Conservation (phyloP, 83 land plant species). For the Isoetes engelmannii region DNA sequence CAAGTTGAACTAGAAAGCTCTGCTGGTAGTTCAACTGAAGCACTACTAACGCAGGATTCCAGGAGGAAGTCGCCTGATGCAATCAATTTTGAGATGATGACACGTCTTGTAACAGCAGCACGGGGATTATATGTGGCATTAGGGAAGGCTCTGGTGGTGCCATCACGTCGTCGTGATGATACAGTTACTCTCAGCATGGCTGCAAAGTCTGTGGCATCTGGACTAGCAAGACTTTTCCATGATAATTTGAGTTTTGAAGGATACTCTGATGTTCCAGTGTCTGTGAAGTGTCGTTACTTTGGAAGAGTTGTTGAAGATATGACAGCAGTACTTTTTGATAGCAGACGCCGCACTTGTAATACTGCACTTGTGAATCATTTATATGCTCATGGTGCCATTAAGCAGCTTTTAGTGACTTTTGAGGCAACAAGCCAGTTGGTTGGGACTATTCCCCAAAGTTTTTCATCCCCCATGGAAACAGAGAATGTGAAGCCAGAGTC, state of each 20-base stretch:
- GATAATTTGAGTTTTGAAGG: constrained; percentile 76
- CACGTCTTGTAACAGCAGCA: constrained; percentile 64
- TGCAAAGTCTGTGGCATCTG: constrained; percentile 62
- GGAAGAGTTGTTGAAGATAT: constrained; percentile 89
- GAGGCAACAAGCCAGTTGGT: constrained; percentile 91
- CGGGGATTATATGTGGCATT: constrained; percentile 78
- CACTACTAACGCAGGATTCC: constrained; percentile 32
- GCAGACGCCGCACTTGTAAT: constrained; percentile 76
- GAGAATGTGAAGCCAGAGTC: constrained; percentile 47
- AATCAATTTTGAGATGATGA: constrained; percentile 77
- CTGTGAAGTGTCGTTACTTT: constrained; percentile 82
- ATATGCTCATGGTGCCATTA: constrained; percentile 69
- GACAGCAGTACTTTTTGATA: constrained; percentile 58
- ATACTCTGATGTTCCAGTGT: constrained; percentile 49
- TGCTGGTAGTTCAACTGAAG: constrained; percentile 33
- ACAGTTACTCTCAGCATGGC: constrained; percentile 48
- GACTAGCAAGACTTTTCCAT: constrained; percentile 52
- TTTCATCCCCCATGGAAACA: constrained; percentile 77
- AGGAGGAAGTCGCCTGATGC: constrained; percentile 65
- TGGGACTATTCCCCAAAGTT: constrained; percentile 53
- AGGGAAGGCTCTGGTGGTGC: constrained; percentile 77
- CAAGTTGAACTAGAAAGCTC: constrained; percentile 27
- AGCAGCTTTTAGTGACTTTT: constrained; percentile 72
- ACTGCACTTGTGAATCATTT: constrained; percentile 73
- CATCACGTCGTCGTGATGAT: constrained; percentile 86